A percentile compares a stretch with the other conserved stretches of the same genome.
Evolutionary conservation across 306 rosid genomes (phyloP).

Genomic region (Comarum palustre): DNA sequence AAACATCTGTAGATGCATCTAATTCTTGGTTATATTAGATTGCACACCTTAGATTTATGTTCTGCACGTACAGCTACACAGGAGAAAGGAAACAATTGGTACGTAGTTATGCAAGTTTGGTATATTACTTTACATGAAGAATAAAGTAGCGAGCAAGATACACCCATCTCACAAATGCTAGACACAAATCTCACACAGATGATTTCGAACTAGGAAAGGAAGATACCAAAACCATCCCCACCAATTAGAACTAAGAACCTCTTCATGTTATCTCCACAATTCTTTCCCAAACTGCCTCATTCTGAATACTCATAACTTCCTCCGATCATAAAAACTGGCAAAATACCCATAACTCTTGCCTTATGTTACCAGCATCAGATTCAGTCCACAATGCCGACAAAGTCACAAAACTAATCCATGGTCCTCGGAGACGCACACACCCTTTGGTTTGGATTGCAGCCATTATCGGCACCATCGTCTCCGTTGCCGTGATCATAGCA

Average conservation of each 20-base stretch:
- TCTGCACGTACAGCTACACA: neutral
- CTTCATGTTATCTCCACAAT: slow-evolving; percentile 15
- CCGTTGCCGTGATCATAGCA: slow-evolving; percentile 44
- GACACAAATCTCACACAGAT: slow-evolving; percentile 15
- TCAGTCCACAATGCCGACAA: slow-evolving; percentile 18
- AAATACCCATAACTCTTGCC: slow-evolving; percentile 23
- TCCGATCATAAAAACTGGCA: slow-evolving; percentile 25
- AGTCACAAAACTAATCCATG: slow-evolving; percentile 12
- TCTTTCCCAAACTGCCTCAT: slow-evolving; percentile 26
- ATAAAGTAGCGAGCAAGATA: slow-evolving; percentile 23
- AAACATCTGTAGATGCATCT: slow-evolving; percentile 1
- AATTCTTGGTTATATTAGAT: slow-evolving; percentile 1
- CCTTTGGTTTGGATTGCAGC: slow-evolving; percentile 61
- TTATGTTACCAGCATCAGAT: slow-evolving; percentile 21
- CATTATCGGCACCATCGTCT: slow-evolving; percentile 55
- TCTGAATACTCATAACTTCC: slow-evolving; percentile 12
- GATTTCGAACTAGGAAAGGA: slow-evolving; percentile 62
- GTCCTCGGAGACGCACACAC: slow-evolving; percentile 33
- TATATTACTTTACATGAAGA: slow-evolving; percentile 36
- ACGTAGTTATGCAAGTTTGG: slow-evolving; percentile 51
- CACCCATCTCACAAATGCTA: slow-evolving; percentile 25
- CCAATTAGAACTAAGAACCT: slow-evolving; percentile 40
- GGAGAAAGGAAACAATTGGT: slow-evolving; percentile 11
- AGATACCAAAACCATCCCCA: slow-evolving; percentile 90
- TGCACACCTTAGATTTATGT: neutral